Conservation (phyloP, 179 eudicot genomes). For the Amaranthus tricolor region DNA sequence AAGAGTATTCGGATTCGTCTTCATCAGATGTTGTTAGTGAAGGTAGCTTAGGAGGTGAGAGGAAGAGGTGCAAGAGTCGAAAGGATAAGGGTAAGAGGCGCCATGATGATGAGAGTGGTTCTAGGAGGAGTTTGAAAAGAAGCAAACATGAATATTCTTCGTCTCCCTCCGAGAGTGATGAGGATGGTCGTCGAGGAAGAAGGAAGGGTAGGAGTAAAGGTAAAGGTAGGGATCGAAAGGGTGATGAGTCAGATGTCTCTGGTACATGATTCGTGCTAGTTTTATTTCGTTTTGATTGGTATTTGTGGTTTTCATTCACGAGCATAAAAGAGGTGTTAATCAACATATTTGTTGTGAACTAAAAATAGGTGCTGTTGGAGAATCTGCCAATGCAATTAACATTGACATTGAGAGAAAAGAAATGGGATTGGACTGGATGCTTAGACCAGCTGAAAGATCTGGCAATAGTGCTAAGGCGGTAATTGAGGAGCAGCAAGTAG, state of each 20-base stretch:
- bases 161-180: constrained; percentile 31
- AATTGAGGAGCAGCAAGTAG: constrained; percentile 38
- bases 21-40: constrained; percentile 37
- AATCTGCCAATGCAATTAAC: constrained; percentile 20
- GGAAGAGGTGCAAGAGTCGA: constrained; percentile 32
- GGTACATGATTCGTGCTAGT: neutral
- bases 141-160: constrained; percentile 33
- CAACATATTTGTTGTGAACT: neutral
- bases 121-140: constrained; percentile 36
- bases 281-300: neutral
- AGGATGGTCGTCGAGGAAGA: constrained; percentile 28
- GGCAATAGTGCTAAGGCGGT: constrained; percentile 29
- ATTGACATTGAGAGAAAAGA: constrained; percentile 58
- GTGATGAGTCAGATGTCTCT: constrained; percentile 13
- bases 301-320: neutral
- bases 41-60: constrained; percentile 25
- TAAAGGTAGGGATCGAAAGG: constrained; percentile 16
- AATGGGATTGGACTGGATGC: constrained; percentile 96
- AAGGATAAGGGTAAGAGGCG: constrained; percentile 36
- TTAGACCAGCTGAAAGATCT: constrained; percentile 51
- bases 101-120: constrained; percentile 23
- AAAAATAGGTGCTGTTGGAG: constrained; percentile 36
- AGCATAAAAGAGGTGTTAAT: constrained; percentile 7
- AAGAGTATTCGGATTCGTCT: constrained; percentile 44
- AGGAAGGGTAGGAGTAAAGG: constrained; percentile 28